Percentiles rank a stretch among this genome's conserved stretches.
phyloP scores from a whole-genome alignment of 176 grass and related monocot species.

The Aegilops umbellulata region DNA sequence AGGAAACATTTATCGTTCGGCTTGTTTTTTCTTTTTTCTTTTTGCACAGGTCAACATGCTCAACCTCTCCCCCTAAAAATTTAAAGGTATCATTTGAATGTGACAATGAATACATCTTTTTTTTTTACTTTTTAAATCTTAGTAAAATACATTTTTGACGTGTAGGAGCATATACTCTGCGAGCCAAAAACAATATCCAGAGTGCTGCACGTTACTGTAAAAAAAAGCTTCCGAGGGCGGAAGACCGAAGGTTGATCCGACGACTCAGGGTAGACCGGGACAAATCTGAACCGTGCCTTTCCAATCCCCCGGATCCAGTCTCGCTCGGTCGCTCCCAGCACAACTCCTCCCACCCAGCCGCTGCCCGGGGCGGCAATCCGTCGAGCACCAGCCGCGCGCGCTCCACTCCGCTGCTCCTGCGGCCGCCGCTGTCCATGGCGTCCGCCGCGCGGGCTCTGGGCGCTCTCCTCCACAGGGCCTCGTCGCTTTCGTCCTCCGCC shows the following conservation, averaged over 20 bases:
- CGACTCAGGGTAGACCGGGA: background rate
- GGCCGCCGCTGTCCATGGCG: slow-evolving; percentile 39
- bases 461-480: slow-evolving; percentile 42
- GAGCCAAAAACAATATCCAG: too few relatives aligned
- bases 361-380: slow-evolving; percentile 25
- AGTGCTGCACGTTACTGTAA: too few relatives aligned
- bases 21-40: too few relatives aligned
- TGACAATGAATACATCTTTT: too few relatives aligned
- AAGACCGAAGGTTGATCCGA: slow-evolving; percentile 18
- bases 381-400: slow-evolving; percentile 35
- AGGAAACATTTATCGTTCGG: too few relatives aligned
- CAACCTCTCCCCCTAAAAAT: too few relatives aligned
- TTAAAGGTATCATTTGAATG: too few relatives aligned
- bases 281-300: background rate
- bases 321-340: background rate
- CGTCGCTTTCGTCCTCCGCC: slow-evolving; percentile 24
- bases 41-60: too few relatives aligned
- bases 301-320: background rate
- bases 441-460: slow-evolving; percentile 46
- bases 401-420: background rate
- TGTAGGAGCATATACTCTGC: too few relatives aligned
- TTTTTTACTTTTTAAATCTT: too few relatives aligned
- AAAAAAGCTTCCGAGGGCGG: background rate
- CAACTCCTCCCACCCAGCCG: background rate
- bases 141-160: too few relatives aligned